phyloP scores from a whole-genome alignment of 2,329 filamentous ascomycete species.

The Exophiala oligosperma region DNA sequence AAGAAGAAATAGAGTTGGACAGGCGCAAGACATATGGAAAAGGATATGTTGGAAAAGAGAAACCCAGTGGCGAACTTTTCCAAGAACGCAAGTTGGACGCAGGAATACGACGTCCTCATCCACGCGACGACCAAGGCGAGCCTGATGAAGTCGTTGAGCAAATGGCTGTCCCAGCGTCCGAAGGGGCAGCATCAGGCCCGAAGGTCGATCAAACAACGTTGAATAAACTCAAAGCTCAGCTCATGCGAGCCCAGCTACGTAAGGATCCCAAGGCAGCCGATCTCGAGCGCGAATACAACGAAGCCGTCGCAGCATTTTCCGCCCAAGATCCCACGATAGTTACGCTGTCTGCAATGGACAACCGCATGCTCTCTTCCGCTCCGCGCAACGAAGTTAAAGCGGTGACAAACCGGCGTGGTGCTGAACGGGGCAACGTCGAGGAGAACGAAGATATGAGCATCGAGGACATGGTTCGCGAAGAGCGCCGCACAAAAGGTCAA shows the following conservation, averaged over 20 bases:
- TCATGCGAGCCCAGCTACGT: conserved; percentile 93
- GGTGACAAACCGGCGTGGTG: conserved; percentile 76
- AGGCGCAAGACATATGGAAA: conserved; percentile 78
- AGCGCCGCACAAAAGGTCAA: conserved; percentile 78
- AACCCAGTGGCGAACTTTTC: conserved; percentile 83
- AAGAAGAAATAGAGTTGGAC: conserved; percentile 90
- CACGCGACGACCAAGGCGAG: conserved; percentile 27
- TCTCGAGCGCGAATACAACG: conserved; percentile 82
- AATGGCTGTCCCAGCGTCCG: conserved; percentile 33
- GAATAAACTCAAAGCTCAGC: conserved; percentile 86
- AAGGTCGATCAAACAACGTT: conserved; percentile 63
- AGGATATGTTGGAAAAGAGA: conserved; percentile 80
- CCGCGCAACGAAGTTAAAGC: conserved; percentile 73
- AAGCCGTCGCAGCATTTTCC: conserved; percentile 64
- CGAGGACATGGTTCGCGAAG: conserved; percentile 95
- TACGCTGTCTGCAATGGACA: conserved; percentile 84
- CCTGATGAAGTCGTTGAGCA: conserved; percentile 38
- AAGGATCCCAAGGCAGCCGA: conserved; percentile 71
- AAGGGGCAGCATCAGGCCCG: not conserved
- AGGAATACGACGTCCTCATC: conserved; percentile 43
- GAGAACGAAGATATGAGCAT: conserved; percentile 96
- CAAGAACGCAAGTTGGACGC: conserved; percentile 69
- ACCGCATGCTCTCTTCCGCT: conserved; percentile 79
- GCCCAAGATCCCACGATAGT: conserved; percentile 68
- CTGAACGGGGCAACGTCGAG: conserved; percentile 78